Base-by-base conservation (phyloP, 106 monocot genomes). In the Dendrobium huoshanense region DNA sequence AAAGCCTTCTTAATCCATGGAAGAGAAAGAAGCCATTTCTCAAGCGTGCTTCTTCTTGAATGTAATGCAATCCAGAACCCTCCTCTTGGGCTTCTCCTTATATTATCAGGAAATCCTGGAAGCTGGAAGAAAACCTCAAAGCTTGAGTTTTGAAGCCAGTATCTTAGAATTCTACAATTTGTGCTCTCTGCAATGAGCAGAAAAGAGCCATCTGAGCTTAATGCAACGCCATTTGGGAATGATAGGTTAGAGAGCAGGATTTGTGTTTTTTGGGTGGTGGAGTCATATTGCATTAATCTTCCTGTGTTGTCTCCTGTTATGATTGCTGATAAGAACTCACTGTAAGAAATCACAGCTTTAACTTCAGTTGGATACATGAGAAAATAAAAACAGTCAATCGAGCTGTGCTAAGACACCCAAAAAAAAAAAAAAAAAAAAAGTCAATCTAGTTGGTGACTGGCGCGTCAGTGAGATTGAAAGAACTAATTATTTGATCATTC, bases 61-160 rank as follows among this genome's bases (percentile, higher is more conserved):
- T 89, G 83, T 16, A 91, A 19, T 11, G 82, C 96, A 3, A 90
- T 84, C 96, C 96, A 96, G 22, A 82, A 90, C 2, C 91, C 96
- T 7, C 93, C 96, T 43, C 78, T 70, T 10, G 86, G 87, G 41
- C 79, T 92, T 79, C 77, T 55, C 80, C 87, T 87, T 43, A 96
- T 91, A 85, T 96, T 96, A 68, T 96, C 96, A 0, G 96, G 96
- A 44, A 81, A 93, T 0, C 93, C 88, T 1, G 85, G 77, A 13
- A 93, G 77, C 16, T 87, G 81, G 15, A 75, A 75, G 8, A 91
- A 75, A 19, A 91, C 84, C 45, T 96, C 90, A 0, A 77, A 20
- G 0, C 9, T 75, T 6, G 47, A 33, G 0, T 80, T 79, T 20
- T 77, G 37, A n/a, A 96, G 86, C 85, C 84, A 75, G 75, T 91